Percentiles rank a stretch among this genome's conserved stretches.
These are phyloP conservation scores for Aspergillus aculeatus DNA, from an alignment of 2,329 filamentous ascomycete species.

Conservation along the genomic window DNA sequence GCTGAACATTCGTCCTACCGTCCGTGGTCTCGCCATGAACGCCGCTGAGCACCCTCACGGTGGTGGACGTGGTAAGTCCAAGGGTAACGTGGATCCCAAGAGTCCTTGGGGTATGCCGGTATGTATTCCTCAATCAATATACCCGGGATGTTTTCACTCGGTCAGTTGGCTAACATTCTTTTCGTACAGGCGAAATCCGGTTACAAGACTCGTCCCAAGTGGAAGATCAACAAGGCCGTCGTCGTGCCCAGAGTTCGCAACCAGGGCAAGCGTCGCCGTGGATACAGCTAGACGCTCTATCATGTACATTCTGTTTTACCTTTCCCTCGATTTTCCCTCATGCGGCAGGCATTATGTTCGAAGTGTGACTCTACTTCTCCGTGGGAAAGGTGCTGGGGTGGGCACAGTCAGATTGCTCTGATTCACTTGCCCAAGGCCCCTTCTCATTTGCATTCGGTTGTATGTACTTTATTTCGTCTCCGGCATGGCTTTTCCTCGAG, in stretches of 20 bases:
- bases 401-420: background rate
- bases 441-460: background rate
- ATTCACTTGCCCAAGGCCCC: background rate
- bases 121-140: conserved; percentile 47
- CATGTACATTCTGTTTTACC: conserved; percentile 8
- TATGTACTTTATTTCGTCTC: conserved; percentile 7
- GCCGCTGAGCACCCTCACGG: conserved; percentile 97
- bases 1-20: conserved; percentile 91
- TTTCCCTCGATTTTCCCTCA: conserved; percentile 6
- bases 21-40: conserved; percentile 98
- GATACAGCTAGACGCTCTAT: conserved; percentile 52
- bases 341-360: background rate
- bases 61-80: conserved; percentile 98
- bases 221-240: conserved; percentile 89
- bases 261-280: conserved; percentile 78
- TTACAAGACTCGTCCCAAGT: conserved; percentile 86
- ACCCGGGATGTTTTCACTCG: conserved; percentile 8
- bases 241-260: conserved; percentile 81
- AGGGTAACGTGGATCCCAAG: conserved; percentile 93
- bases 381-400: background rate
- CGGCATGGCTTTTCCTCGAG: background rate
- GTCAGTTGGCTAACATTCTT: conserved; percentile 16
- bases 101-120: conserved; percentile 96
- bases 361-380: background rate
- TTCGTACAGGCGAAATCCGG: conserved; percentile 52